These are phyloP conservation scores for Gelatoporia subvermispora DNA, from an alignment of 768 basidiomycete species.

Conservation along the genomic window DNA sequence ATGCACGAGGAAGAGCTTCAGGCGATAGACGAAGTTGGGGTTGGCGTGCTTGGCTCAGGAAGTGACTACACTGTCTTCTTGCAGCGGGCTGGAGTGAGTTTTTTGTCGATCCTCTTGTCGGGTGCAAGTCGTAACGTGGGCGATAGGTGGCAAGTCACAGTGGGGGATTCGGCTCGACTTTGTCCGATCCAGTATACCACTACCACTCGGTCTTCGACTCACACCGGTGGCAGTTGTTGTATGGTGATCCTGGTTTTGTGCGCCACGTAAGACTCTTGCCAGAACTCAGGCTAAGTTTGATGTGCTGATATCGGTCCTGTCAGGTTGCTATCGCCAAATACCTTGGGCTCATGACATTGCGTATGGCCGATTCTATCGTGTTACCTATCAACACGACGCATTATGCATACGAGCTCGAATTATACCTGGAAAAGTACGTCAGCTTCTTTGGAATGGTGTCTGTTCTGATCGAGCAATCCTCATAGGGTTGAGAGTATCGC, in stretches of 20 bases:
- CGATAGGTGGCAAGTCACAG: slow-evolving; percentile 30
- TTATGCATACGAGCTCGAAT: slow-evolving; percentile 49
- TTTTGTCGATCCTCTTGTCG: slow-evolving; percentile 1
- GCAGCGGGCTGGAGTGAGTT: slow-evolving; percentile 64
- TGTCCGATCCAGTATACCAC: slow-evolving; percentile 50
- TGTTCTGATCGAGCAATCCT: not conserved
- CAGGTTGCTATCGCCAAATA: slow-evolving; percentile 57
- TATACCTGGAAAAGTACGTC: slow-evolving; percentile 47
- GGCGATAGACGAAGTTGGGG: slow-evolving; percentile 31
- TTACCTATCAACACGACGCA: slow-evolving; percentile 69
- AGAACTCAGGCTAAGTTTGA: not conserved
- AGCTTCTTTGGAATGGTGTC: not conserved
- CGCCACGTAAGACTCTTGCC: slow-evolving; percentile 40
- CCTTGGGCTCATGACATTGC: slow-evolving; percentile 49
- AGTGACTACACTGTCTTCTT: slow-evolving; percentile 93
- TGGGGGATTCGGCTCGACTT: slow-evolving; percentile 31
- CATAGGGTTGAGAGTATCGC: slow-evolving; percentile 18
- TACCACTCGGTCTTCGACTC: slow-evolving; percentile 61
- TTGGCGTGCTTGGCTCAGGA: slow-evolving; percentile 72
- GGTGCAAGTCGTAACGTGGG: slow-evolving; percentile 19
- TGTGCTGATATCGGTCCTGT: not conserved
- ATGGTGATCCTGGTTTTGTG: slow-evolving; percentile 59
- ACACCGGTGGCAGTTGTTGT: slow-evolving; percentile 53
- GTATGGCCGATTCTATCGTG: slow-evolving; percentile 48
- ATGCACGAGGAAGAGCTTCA: slow-evolving; percentile 34